phyloP scores from a whole-genome alignment of 495 filamentous ascomycete genomes.

The Penicillium tannophilum region DNA sequence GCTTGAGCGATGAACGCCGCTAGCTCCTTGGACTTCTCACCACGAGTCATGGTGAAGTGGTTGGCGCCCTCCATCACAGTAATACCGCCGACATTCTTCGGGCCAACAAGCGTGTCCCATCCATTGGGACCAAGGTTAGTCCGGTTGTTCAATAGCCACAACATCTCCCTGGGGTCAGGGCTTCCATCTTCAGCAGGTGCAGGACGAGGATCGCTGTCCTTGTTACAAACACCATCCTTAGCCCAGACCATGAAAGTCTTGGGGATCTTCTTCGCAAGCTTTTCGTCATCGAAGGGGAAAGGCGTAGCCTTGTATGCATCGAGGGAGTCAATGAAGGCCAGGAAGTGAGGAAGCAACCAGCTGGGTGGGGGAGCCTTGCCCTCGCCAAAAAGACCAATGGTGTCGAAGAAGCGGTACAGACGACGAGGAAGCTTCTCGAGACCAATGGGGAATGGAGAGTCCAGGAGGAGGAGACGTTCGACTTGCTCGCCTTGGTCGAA shows the following conservation, averaged over 20 bases:
- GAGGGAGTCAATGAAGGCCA: conserved; percentile 71
- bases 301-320: conserved; percentile 66
- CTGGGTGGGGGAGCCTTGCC: conserved; percentile 63
- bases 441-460: conserved; percentile 76
- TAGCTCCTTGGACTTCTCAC: conserved; percentile 40
- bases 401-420: conserved; percentile 77
- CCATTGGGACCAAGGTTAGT: conserved; percentile 76
- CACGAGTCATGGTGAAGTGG: conserved; percentile 46
- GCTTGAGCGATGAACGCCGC: conserved; percentile 36
- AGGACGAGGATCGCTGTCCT: conserved; percentile 66
- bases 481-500: conserved; percentile 67
- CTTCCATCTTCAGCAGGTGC: conserved; percentile 67
- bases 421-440: conserved; percentile 76
- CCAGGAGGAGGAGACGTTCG: conserved; percentile 76
- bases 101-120: conserved; percentile 75
- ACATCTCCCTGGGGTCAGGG: conserved; percentile 57
- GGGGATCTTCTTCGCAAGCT: conserved; percentile 51
- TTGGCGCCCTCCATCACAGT: conserved; percentile 43
- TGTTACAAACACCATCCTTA: conserved; percentile 76
- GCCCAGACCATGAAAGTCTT: conserved; percentile 76
- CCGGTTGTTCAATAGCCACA: conserved; percentile 78
- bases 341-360: conserved; percentile 87
- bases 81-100: conserved; percentile 66
- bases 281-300: conserved; percentile 39
- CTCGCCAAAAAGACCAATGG: conserved; percentile 78